Base-by-base conservation (phyloP, 805 yeast genomes). In the Komagataella pastoris region DNA sequence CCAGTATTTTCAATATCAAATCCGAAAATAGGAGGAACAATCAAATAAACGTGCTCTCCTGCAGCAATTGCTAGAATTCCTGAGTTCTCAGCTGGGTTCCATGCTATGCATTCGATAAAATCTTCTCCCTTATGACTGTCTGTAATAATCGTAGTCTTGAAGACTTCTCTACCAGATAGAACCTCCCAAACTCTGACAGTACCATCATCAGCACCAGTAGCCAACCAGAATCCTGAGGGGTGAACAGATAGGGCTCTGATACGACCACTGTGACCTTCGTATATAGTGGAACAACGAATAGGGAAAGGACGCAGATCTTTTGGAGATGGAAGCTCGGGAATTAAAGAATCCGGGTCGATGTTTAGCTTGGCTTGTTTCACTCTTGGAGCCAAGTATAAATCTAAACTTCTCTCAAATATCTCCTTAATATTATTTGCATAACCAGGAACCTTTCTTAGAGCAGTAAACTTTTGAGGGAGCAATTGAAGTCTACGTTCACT, bases 171-270 rank as follows among this genome's bases (percentile, higher is more conserved):
- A 48, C 99, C 99, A 4, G 97, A 88, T 54, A 89, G 70, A 17
- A 89, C 83, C 70, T 93, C 99, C 98, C 99, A 93, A n/a, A 93
- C 76, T 59, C 97, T 78, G 6, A 93, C 90, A 17, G 90, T 78
- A 52, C 98, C 98, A 65, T 93, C 99, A 65, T 93, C 98, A 17
- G 96, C 86, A 53, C 97, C 99, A 3, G 99, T 93, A 18, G 99
- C 99, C 52, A 93, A 72, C 93, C 96, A 93, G 59, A 85, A 74
- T 3, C 99, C 99, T 36, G 81, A 74, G 50, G 96, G 95, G 64
- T 91, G 96, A 49, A 91, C 77, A 7, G 90, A 79, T 24, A 93
- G 62, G 2, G 91, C 75, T 65, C 99, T 82, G 49, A 93, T 82
- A 60, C 83, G 83, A 47, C 84, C 96, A 47, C 70, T 69, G 65